Evolutionary conservation across 306 rosid species (phyloP).

Genomic region (Glycine latifolia): DNA sequence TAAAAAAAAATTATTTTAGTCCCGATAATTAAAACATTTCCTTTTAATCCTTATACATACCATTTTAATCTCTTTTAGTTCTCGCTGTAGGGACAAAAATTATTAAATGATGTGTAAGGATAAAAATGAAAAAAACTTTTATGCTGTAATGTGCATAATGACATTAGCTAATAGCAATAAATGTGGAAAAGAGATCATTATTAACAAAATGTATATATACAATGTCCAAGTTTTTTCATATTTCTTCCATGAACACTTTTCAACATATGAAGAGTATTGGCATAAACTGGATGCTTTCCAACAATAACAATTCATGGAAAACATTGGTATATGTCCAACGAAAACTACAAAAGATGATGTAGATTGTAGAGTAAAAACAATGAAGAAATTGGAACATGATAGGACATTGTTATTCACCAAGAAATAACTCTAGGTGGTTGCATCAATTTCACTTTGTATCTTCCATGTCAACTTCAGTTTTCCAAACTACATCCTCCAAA

Average conservation of each 20-base stretch:
- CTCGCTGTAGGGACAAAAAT: neutral
- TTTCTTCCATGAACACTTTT: conserved; percentile 26
- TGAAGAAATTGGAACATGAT: conserved; percentile 3
- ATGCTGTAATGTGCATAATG: neutral
- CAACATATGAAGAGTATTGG: neutral
- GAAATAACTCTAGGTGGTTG: neutral
- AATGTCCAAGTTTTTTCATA: neutral
- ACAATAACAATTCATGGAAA: conserved; percentile 42
- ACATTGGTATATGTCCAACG: conserved; percentile 40
- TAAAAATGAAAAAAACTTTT: too few relatives aligned
- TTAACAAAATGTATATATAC: conserved; percentile 4
- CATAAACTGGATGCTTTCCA: conserved; percentile 50
- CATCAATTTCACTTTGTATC: conserved; percentile 45
- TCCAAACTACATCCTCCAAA: conserved; percentile 88
- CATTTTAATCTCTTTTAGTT: too few relatives aligned
- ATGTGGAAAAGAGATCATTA: neutral
- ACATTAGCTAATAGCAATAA: neutral
- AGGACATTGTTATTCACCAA: conserved; percentile 18
- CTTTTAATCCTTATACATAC: too few relatives aligned
- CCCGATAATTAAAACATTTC: too few relatives aligned
- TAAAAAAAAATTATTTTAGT: too few relatives aligned
- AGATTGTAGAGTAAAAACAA: neutral
- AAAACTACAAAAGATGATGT: conserved; percentile 10
- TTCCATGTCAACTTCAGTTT: conserved; percentile 75
- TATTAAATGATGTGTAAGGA: neutral